Evolutionary conservation across 768 basidiomycete species (phyloP).

Genomic region (Trametes elegans): DNA sequence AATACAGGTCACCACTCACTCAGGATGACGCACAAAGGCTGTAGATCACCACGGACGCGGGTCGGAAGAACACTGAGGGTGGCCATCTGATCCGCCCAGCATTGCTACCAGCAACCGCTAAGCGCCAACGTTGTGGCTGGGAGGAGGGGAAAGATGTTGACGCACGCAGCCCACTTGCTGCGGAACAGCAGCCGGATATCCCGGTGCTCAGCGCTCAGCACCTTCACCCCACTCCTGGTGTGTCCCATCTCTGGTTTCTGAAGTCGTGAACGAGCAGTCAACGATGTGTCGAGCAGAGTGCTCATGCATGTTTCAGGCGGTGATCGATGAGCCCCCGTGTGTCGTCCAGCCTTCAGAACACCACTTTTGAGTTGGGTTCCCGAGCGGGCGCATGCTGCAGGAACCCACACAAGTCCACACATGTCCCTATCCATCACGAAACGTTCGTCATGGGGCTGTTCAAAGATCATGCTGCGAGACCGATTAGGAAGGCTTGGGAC

Average conservation of each 20-base stretch:
- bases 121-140: conserved; percentile 16
- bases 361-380: not conserved
- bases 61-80: not conserved
- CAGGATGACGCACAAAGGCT: too few species aligned
- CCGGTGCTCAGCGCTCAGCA: not conserved
- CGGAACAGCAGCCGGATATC: not conserved
- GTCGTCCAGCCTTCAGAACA: not conserved
- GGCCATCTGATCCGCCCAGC: not conserved
- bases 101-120: conserved; percentile 3
- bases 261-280: too few species aligned
- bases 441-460: conserved; percentile 1
- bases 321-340: too few species aligned
- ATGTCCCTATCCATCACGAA: not conserved
- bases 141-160: not conserved
- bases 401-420: not conserved
- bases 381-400: not conserved
- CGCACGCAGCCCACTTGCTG: not conserved
- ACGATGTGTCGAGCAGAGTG: too few species aligned
- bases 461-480: not conserved
- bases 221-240: too few species aligned
- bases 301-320: too few species aligned
- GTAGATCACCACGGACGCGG: not conserved
- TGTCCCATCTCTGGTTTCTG: too few species aligned
- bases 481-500: conserved; percentile 3
- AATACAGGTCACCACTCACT: too few species aligned